These are phyloP conservation scores for Cryphonectria naterciae DNA, from an alignment of 2,329 filamentous ascomycete genomes.

Conservation along the genomic window DNA sequence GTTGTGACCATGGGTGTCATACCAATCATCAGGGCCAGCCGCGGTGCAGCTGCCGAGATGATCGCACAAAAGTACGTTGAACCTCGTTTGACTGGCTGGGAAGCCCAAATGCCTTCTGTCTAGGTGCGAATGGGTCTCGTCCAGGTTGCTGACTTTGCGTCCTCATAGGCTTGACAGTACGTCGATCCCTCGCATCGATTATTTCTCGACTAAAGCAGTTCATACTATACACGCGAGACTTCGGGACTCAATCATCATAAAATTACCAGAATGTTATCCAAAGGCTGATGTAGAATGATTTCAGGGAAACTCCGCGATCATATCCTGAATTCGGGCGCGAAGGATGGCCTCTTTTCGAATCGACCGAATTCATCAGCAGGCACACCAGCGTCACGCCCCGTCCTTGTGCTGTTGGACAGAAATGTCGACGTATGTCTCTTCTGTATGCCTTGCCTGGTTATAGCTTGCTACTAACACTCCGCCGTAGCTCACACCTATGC, in stretches of 20 bases:
- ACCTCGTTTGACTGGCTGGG: not conserved
- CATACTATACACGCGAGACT: not conserved
- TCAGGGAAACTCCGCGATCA: slow-evolving; percentile 83
- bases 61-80: slow-evolving; percentile 72
- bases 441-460: not conserved
- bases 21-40: slow-evolving; percentile 92
- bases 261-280: not conserved
- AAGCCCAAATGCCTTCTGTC: not conserved
- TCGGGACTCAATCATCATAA: not conserved
- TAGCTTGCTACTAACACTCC: not conserved
- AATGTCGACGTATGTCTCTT: slow-evolving; percentile 69
- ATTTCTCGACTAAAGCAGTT: not conserved
- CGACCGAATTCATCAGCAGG: slow-evolving; percentile 61
- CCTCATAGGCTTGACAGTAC: slow-evolving; percentile 66
- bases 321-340: slow-evolving; percentile 79
- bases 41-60: slow-evolving; percentile 89
- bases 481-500: slow-evolving; percentile 78
- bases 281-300: not conserved
- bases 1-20: slow-evolving; percentile 98
- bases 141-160: slow-evolving; percentile 5
- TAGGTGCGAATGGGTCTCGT: not conserved
- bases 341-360: slow-evolving; percentile 92
- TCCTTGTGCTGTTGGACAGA: slow-evolving; percentile 90
- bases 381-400: slow-evolving; percentile 77
- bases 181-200: not conserved